Percentiles rank a stretch among this genome's conserved stretches.
These are phyloP conservation scores for Chytridiales sp. DNA, from an alignment of 371 early-diverging fungal species.

Conservation along the genomic window DNA sequence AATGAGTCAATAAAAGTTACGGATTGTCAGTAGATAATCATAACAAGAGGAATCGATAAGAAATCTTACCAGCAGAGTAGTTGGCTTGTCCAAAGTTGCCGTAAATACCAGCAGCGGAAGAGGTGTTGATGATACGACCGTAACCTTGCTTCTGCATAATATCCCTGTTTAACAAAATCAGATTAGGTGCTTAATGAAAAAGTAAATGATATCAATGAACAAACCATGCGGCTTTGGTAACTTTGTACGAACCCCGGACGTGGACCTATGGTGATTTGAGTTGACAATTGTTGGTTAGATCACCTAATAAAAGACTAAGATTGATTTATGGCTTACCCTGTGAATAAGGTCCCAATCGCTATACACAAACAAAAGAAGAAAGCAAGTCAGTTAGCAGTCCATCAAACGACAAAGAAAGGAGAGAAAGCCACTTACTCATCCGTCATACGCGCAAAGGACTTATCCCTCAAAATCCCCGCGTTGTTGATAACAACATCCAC, in stretches of 20 bases:
- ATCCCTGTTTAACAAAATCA: no score
- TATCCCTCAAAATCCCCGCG: conserved; percentile 94
- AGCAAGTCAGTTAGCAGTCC: no score
- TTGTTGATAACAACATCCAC: conserved; percentile 96
- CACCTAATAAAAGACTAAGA: no score
- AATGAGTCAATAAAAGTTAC: not conserved
- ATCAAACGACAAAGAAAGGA: no score
- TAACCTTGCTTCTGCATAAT: conserved; percentile 92
- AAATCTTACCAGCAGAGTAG: conserved; percentile 55
- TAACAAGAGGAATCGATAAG: not conserved
- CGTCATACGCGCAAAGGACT: conserved; percentile 91
- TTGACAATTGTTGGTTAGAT: no score
- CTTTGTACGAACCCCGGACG: conserved; percentile 91
- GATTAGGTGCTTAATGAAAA: no score
- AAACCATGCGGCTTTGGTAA: conserved; percentile 97
- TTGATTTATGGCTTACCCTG: no score
- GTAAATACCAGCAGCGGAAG: conserved; percentile 74
- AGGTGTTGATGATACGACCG: conserved; percentile 77
- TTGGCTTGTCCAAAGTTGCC: conserved; percentile 82
- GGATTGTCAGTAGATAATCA: not conserved
- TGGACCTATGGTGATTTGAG: no score
- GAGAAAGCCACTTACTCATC: no score
- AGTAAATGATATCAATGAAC: no score
- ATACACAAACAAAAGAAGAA: no score
- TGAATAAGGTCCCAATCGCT: conserved; percentile 97